Conservation (phyloP, 2,329 filamentous ascomycete species). For the Colletotrichum plurivorum region DNA sequence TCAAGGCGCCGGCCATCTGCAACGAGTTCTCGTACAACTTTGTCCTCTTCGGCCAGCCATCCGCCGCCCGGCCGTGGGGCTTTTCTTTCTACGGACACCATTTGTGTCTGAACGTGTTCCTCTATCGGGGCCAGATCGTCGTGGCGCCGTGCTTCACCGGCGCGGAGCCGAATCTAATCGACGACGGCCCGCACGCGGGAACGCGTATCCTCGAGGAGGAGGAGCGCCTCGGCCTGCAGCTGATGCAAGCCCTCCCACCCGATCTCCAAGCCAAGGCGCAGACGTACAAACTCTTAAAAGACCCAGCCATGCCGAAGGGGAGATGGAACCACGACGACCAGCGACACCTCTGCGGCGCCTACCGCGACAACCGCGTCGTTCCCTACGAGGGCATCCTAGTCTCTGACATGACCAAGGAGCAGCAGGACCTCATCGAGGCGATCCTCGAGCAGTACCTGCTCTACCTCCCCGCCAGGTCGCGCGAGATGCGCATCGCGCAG, state of each 20-base stretch:
- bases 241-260: constrained; percentile 75
- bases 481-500: constrained; percentile 67
- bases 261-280: constrained; percentile 66
- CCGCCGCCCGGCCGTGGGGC: constrained; percentile 74
- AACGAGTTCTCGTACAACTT: constrained; percentile 86
- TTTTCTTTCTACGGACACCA: constrained; percentile 86
- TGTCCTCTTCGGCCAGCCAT: constrained; percentile 76
- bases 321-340: constrained; percentile 88
- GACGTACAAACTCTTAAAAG: constrained; percentile 71
- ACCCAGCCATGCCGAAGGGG: constrained; percentile 75
- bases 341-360: constrained; percentile 82
- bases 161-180: constrained; percentile 83
- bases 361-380: constrained; percentile 82
- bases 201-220: constrained; percentile 77
- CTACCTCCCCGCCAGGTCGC: constrained; percentile 73
- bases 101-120: constrained; percentile 79
- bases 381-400: constrained; percentile 79
- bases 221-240: constrained; percentile 72
- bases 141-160: constrained; percentile 84
- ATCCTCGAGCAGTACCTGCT: constrained; percentile 77
- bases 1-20: constrained; percentile 73
- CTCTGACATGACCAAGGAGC: constrained; percentile 58
- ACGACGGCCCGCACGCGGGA: constrained; percentile 72
- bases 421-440: constrained; percentile 68
- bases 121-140: constrained; percentile 74